Evolutionary conservation across 2,329 filamentous ascomycete species (phyloP), one percentile per base, ranked within the genome.

Genomic region (Penicillium sp.): DNA sequence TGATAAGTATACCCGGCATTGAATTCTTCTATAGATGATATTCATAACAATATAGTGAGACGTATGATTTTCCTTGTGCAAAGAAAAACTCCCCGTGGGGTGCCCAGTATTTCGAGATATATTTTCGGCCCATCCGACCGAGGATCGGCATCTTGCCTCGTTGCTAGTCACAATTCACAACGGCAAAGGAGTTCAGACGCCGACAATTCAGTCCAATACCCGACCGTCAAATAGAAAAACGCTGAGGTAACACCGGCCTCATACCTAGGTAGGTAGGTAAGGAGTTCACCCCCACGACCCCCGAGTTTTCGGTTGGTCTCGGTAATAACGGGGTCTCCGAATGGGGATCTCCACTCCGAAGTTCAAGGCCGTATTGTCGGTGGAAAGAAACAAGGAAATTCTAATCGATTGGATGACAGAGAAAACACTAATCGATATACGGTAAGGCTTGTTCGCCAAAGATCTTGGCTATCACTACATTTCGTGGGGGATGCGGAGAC

Each of bases 211-310:
- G 21, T n/a, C 7, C 6, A 54, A 2, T 9, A 31, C 38, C 45
- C 46, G 53, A 45, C 19, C 4, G 8, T 33, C 43, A 23, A 33
- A 35, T 48, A 19, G 5, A 17, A 49, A 25, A 35, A 9, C 9
- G 13, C 13, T 17, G 9, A 25, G 9, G 8, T 23, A 35, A 37
- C 9, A 25, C 17, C 15, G 7, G 5, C 38, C 21, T 31, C 4
- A 27, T n/a, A n/a, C 17, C 35, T n/a, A n/a, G n/a, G 4, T 37
- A 37, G 3, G 15, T 37, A n/a, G 35, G 17, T n/a, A 37, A 37
- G 35, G 35, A n/a, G 35, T 23, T 56, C 49, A 29, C 54, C 54
- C 35, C 60, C 46, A 56, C 53, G 45, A 42, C 38, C 37, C 29
- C 46, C 46, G 23, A 45, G 53, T 31, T 38, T 56, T 33, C 52